Conservation (phyloP, 202 grass and related monocot species). For the Setaria viridis region DNA sequence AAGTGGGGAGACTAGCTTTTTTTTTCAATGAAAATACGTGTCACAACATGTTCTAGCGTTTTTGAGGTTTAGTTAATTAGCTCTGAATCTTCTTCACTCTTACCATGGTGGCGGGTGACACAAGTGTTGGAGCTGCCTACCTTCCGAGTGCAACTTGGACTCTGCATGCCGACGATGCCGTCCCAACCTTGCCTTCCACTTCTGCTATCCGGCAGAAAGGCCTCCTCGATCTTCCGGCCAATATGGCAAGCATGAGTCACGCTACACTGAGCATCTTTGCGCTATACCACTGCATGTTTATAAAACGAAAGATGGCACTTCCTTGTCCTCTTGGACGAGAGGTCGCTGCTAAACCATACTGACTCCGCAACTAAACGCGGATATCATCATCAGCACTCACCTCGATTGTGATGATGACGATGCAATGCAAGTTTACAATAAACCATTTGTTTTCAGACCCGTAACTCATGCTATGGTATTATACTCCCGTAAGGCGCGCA, state of each 20-base stretch:
- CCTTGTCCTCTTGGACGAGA: conserved; percentile 50
- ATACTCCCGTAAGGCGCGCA: too few relatives aligned
- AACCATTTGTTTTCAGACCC: not conserved
- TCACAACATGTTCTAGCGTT: not conserved
- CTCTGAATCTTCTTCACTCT: not conserved
- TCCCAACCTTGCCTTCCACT: conserved; percentile 49
- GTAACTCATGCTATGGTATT: too few relatives aligned
- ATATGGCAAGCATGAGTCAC: conserved; percentile 18
- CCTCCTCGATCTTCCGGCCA: conserved; percentile 25
- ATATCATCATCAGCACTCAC: not conserved
- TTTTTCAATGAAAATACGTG: too few relatives aligned
- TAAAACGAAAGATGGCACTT: conserved; percentile 42
- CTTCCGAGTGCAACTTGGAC: conserved; percentile 17
- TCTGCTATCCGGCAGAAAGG: conserved; percentile 39
- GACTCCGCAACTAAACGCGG: conserved; percentile 44
- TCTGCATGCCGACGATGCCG: conserved; percentile 37
- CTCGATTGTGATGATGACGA: not conserved
- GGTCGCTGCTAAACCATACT: conserved; percentile 39
- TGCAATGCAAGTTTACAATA: not conserved
- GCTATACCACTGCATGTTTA: not conserved
- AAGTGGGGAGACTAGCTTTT: too few relatives aligned
- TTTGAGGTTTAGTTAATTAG: not conserved
- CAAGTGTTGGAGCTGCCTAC: not conserved
- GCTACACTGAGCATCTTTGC: not conserved
- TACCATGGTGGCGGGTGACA: conserved; percentile 26